phyloP scores from a whole-genome alignment of 225 moss, liverwort and hornwort genomes.

The Thuidium tamariscinum region DNA sequence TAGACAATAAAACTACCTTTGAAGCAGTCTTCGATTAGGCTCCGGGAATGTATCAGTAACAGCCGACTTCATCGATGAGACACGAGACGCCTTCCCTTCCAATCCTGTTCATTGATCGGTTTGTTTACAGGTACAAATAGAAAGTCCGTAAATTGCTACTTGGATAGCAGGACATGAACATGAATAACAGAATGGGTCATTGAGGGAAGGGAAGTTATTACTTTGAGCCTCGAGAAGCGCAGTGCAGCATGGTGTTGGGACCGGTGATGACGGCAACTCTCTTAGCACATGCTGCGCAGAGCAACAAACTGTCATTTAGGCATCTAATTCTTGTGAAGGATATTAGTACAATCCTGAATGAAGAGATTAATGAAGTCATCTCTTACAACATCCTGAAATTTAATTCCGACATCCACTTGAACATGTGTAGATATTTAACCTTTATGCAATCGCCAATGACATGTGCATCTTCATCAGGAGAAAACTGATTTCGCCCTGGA shows the following conservation, averaged over 20 bases:
- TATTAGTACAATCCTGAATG: not conserved
- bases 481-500: conserved; percentile 62
- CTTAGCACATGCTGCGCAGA: conserved; percentile 73
- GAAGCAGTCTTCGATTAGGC: conserved; percentile 84
- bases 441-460: conserved; percentile 95
- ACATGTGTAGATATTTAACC: conserved; percentile 17
- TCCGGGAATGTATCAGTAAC: conserved; percentile 83
- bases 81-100: conserved; percentile 79
- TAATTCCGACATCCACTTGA: not conserved
- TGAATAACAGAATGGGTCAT: not conserved
- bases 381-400: not conserved
- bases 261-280: conserved; percentile 88
- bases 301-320: not conserved
- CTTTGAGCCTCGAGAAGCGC: conserved; percentile 95
- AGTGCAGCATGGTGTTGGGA: conserved; percentile 89
- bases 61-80: conserved; percentile 74
- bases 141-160: not conserved
- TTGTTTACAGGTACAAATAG: not conserved
- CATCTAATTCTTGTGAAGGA: not conserved
- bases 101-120: conserved; percentile 29
- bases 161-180: not conserved
- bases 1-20: conserved; percentile 33
- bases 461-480: conserved; percentile 94
- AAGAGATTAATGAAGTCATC: not conserved
- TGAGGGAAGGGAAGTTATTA: not conserved